These are phyloP conservation scores for Suhomyces atakaporum DNA, from an alignment of 1,139 yeast genomes.

Conservation along the genomic window DNA sequence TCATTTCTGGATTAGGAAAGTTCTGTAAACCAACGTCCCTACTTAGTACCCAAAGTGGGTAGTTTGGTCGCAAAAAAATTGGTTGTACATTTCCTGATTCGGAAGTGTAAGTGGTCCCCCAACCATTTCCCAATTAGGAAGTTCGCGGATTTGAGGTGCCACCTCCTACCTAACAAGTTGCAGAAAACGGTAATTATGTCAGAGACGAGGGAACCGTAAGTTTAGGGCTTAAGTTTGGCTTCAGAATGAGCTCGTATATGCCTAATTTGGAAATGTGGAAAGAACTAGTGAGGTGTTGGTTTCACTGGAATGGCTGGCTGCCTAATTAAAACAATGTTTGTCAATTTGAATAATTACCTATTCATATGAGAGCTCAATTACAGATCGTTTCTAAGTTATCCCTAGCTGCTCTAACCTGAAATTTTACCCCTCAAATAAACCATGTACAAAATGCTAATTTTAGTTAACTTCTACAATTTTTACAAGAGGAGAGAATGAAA, in stretches of 20 bases:
- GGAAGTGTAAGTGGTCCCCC: slow-evolving; percentile 14
- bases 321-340: no score
- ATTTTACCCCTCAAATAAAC: not conserved
- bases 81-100: slow-evolving; percentile 11
- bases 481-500: not conserved
- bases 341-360: no score
- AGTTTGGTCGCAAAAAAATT: slow-evolving; percentile 9
- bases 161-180: not conserved
- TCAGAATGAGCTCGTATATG: not conserved
- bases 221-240: not conserved
- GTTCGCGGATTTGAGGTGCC: slow-evolving; percentile 2
- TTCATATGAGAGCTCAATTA: no score
- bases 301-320: no score
- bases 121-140: slow-evolving; percentile 16
- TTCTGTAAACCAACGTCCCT: not conserved
- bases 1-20: slow-evolving; percentile 14
- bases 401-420: no score
- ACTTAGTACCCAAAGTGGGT: slow-evolving; percentile 9
- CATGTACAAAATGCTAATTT: not conserved
- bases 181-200: slow-evolving; percentile 4
- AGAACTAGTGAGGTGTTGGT: no score
- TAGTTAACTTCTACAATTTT: not conserved
- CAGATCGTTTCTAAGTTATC: no score
- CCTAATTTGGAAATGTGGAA: no score
- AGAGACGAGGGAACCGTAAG: not conserved